Evolutionary conservation across 495 filamentous ascomycete genomes (phyloP).

Genomic region (Aspergillus heteromorphus): DNA sequence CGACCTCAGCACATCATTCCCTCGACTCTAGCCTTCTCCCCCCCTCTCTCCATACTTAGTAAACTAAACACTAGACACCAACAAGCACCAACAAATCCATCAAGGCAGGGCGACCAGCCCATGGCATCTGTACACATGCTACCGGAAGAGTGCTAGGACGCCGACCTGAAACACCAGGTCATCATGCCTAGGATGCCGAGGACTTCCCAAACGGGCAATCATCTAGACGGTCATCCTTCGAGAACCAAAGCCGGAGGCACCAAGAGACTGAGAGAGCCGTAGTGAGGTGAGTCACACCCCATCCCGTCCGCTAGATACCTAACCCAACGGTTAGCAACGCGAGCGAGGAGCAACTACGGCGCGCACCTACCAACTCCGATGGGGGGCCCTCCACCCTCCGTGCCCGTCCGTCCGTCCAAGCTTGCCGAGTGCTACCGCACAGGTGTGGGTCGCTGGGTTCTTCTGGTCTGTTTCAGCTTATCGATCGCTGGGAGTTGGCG

Average conservation of each 20-base stretch:
- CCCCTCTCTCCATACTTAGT: background rate
- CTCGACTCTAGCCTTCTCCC: background rate
- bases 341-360: background rate
- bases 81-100: background rate
- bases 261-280: background rate
- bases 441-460: background rate
- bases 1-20: background rate
- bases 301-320: background rate
- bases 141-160: slow-evolving; percentile 1
- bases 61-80: background rate
- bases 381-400: too few relatives aligned
- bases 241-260: slow-evolving; percentile 10
- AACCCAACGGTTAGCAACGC: too few relatives aligned
- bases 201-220: slow-evolving; percentile 9
- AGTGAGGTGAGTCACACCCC: slow-evolving; percentile 9
- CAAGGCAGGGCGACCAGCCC: background rate
- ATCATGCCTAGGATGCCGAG: slow-evolving; percentile 1
- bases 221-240: slow-evolving; percentile 14
- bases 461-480: background rate
- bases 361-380: background rate
- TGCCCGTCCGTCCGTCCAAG: background rate
- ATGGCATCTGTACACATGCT: slow-evolving; percentile 5
- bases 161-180: slow-evolving; percentile 4
- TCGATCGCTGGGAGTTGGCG: background rate
- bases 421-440: background rate